Conservation (phyloP, 78 protist species). For the Dictyostelium firmibasis region DNA sequence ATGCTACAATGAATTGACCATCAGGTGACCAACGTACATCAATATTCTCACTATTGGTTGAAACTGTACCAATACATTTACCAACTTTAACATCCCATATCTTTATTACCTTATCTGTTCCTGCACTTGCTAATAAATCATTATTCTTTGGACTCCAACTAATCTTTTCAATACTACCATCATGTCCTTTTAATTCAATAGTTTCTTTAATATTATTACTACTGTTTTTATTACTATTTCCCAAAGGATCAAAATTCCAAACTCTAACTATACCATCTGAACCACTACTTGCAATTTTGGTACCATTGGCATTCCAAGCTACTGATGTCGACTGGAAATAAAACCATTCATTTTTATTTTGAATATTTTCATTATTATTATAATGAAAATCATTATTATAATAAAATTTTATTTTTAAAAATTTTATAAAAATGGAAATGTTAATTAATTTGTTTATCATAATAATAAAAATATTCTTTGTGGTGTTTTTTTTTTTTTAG, state of each 20-base stretch:
- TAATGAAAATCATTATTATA: not conserved
- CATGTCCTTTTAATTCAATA: constrained; percentile 54
- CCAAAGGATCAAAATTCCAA: constrained; percentile 30
- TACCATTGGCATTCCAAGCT: constrained; percentile 56
- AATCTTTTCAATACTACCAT: constrained; percentile 25
- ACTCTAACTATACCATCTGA: not conserved
- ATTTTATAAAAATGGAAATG: not conserved
- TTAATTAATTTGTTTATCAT: not conserved
- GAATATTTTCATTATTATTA: not conserved
- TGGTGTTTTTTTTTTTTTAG: too few relatives aligned
- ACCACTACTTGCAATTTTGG: constrained; percentile 48
- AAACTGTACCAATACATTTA: constrained; percentile 7
- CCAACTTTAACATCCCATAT: constrained; percentile 50
- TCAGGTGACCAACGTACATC: constrained; percentile 51
- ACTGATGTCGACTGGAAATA: constrained; percentile 9
- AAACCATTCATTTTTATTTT: not conserved
- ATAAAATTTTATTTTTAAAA: not conserved
- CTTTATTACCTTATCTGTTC: constrained; percentile 39
- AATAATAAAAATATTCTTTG: not conserved
- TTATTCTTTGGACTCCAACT: constrained; percentile 28
- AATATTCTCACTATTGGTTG: constrained; percentile 49
- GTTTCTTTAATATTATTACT: not conserved
- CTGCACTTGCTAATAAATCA: constrained; percentile 56
- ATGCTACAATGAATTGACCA: constrained; percentile 21
- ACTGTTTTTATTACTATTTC: not conserved